Evolutionary conservation across 768 basidiomycete species (phyloP).

Genomic region (Pulveroboletus frians): DNA sequence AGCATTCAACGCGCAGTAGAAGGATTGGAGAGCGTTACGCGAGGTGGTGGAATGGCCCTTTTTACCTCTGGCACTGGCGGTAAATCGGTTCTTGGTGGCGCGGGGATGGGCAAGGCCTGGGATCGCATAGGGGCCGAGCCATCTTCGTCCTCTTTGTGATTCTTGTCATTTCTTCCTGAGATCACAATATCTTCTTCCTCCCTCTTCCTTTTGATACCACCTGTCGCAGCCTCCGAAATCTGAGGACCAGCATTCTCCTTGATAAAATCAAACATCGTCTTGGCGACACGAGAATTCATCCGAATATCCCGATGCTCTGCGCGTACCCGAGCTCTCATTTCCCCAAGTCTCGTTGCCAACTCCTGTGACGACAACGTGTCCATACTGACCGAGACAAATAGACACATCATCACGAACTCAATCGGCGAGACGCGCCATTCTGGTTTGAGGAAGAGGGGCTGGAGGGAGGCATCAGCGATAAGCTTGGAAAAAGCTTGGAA

Average conservation of each 20-base stretch:
- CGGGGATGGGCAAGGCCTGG: neutral
- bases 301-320: slow-evolving; percentile 57
- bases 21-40: neutral
- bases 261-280: slow-evolving; percentile 52
- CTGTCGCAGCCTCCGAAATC: neutral
- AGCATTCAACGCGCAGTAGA: slow-evolving; percentile 3
- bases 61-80: slow-evolving; percentile 14
- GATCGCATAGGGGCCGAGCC: neutral
- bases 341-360: slow-evolving; percentile 41
- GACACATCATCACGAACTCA: slow-evolving; percentile 56
- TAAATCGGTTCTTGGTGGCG: slow-evolving; percentile 21
- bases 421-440: slow-evolving; percentile 57
- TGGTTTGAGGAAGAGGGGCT: slow-evolving; percentile 35
- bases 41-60: slow-evolving; percentile 16
- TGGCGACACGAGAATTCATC: slow-evolving; percentile 54
- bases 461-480: slow-evolving; percentile 33
- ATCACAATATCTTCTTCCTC: slow-evolving; percentile 16
- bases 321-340: slow-evolving; percentile 55
- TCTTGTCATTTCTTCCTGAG: slow-evolving; percentile 14
- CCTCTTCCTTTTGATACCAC: slow-evolving; percentile 21
- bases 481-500: slow-evolving; percentile 47
- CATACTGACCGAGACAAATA: slow-evolving; percentile 52
- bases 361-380: slow-evolving; percentile 33
- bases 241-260: slow-evolving; percentile 11
- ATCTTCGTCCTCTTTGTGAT: slow-evolving; percentile 4